Conservation (phyloP, 306 rosid species). For the Castanea sativa region DNA sequence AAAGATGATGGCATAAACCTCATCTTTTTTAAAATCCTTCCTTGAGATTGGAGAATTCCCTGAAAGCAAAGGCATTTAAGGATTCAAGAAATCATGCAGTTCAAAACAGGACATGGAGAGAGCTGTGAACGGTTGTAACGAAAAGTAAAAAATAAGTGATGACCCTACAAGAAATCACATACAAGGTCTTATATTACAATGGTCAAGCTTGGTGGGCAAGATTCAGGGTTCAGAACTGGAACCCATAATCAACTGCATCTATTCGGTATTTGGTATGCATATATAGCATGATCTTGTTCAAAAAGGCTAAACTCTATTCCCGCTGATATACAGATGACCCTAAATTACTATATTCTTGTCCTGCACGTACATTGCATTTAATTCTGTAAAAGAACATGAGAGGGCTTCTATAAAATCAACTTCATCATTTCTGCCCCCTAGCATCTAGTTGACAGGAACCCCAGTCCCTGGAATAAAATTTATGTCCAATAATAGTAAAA, state of each 20-base stretch:
- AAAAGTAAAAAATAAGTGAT: not conserved
- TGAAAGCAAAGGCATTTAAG: constrained; percentile 26
- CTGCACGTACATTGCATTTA: not conserved
- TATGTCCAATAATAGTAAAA: not conserved
- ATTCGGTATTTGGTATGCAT: not conserved
- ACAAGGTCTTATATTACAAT: not conserved
- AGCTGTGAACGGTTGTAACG: not conserved
- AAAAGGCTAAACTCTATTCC: not conserved
- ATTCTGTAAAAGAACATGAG: not conserved
- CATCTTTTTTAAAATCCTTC: constrained; percentile 85
- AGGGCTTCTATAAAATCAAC: not conserved
- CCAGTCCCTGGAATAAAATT: not conserved
- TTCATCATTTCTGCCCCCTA: not conserved
- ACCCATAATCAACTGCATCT: not conserved
- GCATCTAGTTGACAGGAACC: not conserved
- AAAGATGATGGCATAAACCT: constrained; percentile 95
- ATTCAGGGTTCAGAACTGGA: not conserved
- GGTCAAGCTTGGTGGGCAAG: not conserved
- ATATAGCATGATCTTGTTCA: not conserved
- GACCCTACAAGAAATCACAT: not conserved
- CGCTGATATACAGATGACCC: not conserved
- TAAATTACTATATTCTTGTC: not conserved
- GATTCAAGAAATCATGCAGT: constrained; percentile 13
- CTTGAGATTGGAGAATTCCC: constrained; percentile 99
- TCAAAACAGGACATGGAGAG: not conserved